phyloP scores from a whole-genome alignment of 257 asterid genomes.

The Ehretia macrophylla region DNA sequence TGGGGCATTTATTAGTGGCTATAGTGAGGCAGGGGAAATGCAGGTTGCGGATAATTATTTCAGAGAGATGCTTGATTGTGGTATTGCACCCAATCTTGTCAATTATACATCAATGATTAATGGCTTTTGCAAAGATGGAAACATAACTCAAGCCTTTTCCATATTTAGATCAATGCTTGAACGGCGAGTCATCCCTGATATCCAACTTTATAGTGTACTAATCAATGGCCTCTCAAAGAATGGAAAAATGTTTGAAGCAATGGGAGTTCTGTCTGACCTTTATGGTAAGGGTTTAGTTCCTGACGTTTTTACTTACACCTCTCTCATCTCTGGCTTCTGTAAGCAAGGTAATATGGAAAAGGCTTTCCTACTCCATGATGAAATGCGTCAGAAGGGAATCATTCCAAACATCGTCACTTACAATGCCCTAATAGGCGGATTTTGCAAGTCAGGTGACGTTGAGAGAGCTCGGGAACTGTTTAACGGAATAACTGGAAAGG shows the following conservation, averaged over 20 bases:
- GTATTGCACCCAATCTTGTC: slow-evolving; percentile 55
- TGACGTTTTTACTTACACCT: slow-evolving; percentile 68
- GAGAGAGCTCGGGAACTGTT: slow-evolving; percentile 59
- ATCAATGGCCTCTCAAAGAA: slow-evolving; percentile 62
- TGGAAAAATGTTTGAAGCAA: slow-evolving; percentile 69
- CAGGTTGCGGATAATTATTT: slow-evolving; percentile 65
- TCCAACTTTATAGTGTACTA: slow-evolving; percentile 61
- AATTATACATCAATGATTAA: slow-evolving; percentile 51
- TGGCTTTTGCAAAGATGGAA: slow-evolving; percentile 69
- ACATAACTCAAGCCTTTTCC: slow-evolving; percentile 53
- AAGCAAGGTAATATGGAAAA: slow-evolving; percentile 60
- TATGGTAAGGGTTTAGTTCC: slow-evolving; percentile 56
- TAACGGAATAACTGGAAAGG: slow-evolving; percentile 47
- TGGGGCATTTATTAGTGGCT: slow-evolving; percentile 64
- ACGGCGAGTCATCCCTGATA: slow-evolving; percentile 43
- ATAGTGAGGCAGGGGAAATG: slow-evolving; percentile 52
- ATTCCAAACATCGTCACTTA: slow-evolving; percentile 73
- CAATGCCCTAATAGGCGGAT: slow-evolving; percentile 72
- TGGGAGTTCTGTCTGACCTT: slow-evolving; percentile 51
- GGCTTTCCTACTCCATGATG: slow-evolving; percentile 59
- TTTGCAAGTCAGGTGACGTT: slow-evolving; percentile 60
- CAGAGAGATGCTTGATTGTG: slow-evolving; percentile 61
- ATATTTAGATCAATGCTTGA: slow-evolving; percentile 47
- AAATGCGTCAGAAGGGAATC: slow-evolving; percentile 62
- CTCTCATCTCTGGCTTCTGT: slow-evolving; percentile 73